Evolutionary conservation across 148 eudicot species (phyloP).

Genomic region (Nepenthes mirabilis): DNA sequence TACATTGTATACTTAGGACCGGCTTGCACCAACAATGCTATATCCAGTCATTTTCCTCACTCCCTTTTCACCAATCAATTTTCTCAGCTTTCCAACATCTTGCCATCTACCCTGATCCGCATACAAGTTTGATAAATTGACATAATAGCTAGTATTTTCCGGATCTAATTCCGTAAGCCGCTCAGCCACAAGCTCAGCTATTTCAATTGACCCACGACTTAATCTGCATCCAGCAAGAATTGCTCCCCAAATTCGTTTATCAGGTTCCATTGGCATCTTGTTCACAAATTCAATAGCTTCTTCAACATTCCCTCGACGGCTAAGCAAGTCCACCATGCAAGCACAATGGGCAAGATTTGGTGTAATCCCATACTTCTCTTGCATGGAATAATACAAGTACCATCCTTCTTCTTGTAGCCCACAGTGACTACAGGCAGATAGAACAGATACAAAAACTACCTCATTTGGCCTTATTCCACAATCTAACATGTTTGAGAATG

Average conservation of each 20-base stretch:
- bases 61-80: slow-evolving; percentile 23
- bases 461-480: slow-evolving; percentile 45
- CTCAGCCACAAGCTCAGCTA: slow-evolving; percentile 37
- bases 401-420: slow-evolving; percentile 61
- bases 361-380: slow-evolving; percentile 25
- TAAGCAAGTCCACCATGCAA: slow-evolving; percentile 70
- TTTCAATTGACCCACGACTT: slow-evolving; percentile 24
- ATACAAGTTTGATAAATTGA: slow-evolving; percentile 47
- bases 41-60: slow-evolving; percentile 36
- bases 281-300: slow-evolving; percentile 61
- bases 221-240: slow-evolving; percentile 63
- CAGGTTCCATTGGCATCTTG: slow-evolving; percentile 52
- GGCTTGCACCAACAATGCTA: slow-evolving; percentile 25
- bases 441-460: slow-evolving; percentile 49
- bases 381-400: slow-evolving; percentile 57
- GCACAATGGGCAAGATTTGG: slow-evolving; percentile 63
- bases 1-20: slow-evolving; percentile 1
- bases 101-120: slow-evolving; percentile 63
- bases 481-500: slow-evolving; percentile 43
- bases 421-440: slow-evolving; percentile 62
- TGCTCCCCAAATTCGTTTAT: slow-evolving; percentile 65
- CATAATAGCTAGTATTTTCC: slow-evolving; percentile 37
- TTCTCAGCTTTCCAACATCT: slow-evolving; percentile 42
- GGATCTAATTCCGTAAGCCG: slow-evolving; percentile 42
- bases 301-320: slow-evolving; percentile 52